Percentiles rank a stretch among this genome's conserved stretches.
phyloP scores from a whole-genome alignment of 306 rosid genomes.

The Gastrolobium villosum region DNA sequence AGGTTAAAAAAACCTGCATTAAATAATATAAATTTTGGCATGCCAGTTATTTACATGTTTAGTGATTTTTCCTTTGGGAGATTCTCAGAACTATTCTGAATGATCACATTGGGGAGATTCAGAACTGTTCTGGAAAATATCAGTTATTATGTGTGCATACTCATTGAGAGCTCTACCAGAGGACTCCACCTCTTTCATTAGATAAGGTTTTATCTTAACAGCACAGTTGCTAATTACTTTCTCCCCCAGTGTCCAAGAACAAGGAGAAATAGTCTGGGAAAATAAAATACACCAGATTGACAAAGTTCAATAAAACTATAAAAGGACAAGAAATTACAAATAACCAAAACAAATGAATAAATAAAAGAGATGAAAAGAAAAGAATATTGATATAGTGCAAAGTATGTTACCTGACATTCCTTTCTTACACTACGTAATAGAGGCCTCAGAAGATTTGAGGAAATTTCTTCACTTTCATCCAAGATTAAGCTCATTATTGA shows the following conservation, averaged over 20 bases:
- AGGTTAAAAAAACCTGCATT: no score
- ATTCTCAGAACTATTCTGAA: constrained; percentile 33
- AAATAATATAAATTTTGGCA: no score
- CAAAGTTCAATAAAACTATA: neutral
- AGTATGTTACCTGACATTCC: constrained; percentile 66
- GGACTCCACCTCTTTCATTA: constrained; percentile 63
- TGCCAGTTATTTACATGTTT: no score
- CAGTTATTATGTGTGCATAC: constrained; percentile 58
- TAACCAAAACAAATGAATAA: neutral
- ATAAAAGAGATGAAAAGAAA: constrained; percentile 16
- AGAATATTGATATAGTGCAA: constrained; percentile 20
- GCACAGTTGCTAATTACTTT: constrained; percentile 73
- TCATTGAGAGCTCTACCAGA: constrained; percentile 58
- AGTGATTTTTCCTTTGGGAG: no score
- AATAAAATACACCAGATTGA: constrained; percentile 41
- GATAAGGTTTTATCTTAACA: constrained; percentile 63
- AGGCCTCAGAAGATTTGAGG: constrained; percentile 65
- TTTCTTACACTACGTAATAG: constrained; percentile 66
- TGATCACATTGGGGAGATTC: constrained; percentile 34
- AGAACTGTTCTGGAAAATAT: constrained; percentile 60
- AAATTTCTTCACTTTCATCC: constrained; percentile 75
- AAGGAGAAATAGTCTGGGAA: constrained; percentile 66
- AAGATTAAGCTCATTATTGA: constrained; percentile 68
- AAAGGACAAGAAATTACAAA: constrained; percentile 21
- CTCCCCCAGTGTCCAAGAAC: constrained; percentile 73